Conservation (phyloP, 768 basidiomycete species). For the Boletus sp. region DNA sequence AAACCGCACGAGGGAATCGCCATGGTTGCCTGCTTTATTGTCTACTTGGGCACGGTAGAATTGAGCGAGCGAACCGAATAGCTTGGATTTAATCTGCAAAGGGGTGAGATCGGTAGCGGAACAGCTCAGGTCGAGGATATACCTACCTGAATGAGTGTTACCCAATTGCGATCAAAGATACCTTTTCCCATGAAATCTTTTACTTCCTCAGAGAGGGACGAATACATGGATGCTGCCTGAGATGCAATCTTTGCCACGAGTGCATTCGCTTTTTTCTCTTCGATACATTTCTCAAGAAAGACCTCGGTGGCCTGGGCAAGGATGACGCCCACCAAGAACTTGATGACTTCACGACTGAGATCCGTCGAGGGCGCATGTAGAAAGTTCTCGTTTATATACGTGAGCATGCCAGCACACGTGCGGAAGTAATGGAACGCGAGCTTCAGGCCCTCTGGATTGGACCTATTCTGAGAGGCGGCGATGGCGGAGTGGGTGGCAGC, state of each 20-base stretch:
- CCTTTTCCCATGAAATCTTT: constrained; percentile 98
- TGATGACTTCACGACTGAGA: constrained; percentile 89
- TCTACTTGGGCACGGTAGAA: constrained; percentile 86
- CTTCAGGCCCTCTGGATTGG: constrained; percentile 89
- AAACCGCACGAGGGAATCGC: constrained; percentile 80
- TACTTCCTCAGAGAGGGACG: constrained; percentile 79
- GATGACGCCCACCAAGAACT: constrained; percentile 84
- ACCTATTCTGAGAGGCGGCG: constrained; percentile 78
- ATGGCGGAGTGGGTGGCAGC: constrained; percentile 92
- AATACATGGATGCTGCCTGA: constrained; percentile 81
- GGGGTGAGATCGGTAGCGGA: constrained; percentile 1
- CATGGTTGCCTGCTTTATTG: constrained; percentile 70
- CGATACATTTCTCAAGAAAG: constrained; percentile 91
- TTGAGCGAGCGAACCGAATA: constrained; percentile 81
- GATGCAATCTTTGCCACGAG: constrained; percentile 82
- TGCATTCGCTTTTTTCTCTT: constrained; percentile 81
- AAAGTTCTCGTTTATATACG: constrained; percentile 99
- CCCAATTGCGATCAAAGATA: constrained; percentile 93
- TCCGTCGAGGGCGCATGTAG: constrained; percentile 96
- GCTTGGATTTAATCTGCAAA: constrained; percentile 82
- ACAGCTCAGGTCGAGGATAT: constrained; percentile 10
- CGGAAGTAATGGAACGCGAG: constrained; percentile 90
- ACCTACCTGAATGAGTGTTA: constrained; percentile 82
- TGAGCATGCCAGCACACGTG: constrained; percentile 92
- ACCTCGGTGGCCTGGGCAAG: constrained; percentile 94